Conservation (phyloP, 306 rosid species). For the Ormosia emarginata region DNA sequence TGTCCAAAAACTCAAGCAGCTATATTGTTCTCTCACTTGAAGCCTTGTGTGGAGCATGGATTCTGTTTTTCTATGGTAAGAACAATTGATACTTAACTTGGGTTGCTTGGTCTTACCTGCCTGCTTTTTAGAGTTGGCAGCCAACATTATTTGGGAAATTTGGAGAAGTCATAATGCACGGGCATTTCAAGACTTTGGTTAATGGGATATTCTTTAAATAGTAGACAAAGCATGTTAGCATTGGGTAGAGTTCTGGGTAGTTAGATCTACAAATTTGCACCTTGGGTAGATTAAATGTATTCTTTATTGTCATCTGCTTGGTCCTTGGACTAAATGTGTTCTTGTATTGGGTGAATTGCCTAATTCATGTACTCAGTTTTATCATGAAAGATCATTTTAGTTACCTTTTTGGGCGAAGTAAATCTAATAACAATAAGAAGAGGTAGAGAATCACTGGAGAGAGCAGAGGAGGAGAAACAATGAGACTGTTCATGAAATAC, state of each 20-base stretch:
- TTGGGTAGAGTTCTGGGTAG: neutral
- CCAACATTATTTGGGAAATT: neutral
- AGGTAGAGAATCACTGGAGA: neutral
- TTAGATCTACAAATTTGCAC: too few species aligned
- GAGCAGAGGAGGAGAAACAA: neutral
- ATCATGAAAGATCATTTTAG: neutral
- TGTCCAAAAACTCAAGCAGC: neutral
- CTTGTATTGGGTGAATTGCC: neutral
- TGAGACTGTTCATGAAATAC: neutral
- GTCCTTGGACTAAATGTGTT: neutral
- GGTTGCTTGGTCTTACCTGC: neutral
- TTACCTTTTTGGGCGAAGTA: neutral
- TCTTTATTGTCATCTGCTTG: neutral
- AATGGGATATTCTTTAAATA: neutral
- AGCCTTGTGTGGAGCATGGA: neutral
- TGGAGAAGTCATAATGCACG: neutral
- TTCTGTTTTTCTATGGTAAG: neutral
- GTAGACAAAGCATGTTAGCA: neutral
- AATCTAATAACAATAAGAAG: neutral
- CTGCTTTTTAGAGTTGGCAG: neutral
- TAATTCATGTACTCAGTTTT: neutral
- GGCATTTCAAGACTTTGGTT: constrained; percentile 1
- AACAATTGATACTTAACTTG: neutral
- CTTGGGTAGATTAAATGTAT: neutral
- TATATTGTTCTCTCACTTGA: neutral